phyloP scores from a whole-genome alignment of 2,329 filamentous ascomycete genomes.

The Beauveria asiatica region DNA sequence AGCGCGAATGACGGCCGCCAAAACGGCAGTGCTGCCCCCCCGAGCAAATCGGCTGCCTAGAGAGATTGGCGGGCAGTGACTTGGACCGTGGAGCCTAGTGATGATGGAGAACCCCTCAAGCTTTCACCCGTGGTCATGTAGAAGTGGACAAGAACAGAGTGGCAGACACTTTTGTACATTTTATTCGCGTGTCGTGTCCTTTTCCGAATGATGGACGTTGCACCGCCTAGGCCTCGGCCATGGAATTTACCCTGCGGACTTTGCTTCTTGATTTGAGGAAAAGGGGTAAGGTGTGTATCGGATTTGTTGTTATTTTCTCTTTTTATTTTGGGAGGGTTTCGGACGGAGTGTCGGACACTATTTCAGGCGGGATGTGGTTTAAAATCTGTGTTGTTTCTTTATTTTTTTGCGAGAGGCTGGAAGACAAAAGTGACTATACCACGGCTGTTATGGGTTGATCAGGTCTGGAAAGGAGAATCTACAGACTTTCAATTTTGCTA shows the following conservation, averaged over 20 bases:
- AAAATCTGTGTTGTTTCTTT: slow-evolving; percentile 9
- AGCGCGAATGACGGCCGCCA: slow-evolving; percentile 55
- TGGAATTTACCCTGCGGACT: slow-evolving; percentile 30
- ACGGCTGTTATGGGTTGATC: slow-evolving; percentile 27
- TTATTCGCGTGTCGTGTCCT: slow-evolving; percentile 1
- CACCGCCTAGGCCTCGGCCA: neutral
- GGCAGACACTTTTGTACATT: neutral
- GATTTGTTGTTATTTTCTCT: slow-evolving; percentile 16
- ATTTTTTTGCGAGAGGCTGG: slow-evolving; percentile 22
- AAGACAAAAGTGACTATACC: slow-evolving; percentile 34
- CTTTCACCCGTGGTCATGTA: neutral
- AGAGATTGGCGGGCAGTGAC: slow-evolving; percentile 4
- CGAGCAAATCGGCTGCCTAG: slow-evolving; percentile 53
- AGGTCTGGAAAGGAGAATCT: slow-evolving; percentile 19
- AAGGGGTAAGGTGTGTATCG: slow-evolving; percentile 29
- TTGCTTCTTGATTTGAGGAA: slow-evolving; percentile 30
- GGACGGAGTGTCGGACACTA: slow-evolving; percentile 31
- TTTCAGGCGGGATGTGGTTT: slow-evolving; percentile 28
- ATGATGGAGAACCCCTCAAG: neutral
- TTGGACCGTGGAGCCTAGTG: neutral
- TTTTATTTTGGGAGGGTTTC: slow-evolving; percentile 22
- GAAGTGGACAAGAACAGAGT: slow-evolving; percentile 2
- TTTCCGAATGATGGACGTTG: slow-evolving; percentile 35
- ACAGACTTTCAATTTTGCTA: slow-evolving; percentile 19
- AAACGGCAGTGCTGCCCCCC: slow-evolving; percentile 49